Base-by-base conservation (phyloP, 768 basidiomycete species). In the Epithele typhae region DNA sequence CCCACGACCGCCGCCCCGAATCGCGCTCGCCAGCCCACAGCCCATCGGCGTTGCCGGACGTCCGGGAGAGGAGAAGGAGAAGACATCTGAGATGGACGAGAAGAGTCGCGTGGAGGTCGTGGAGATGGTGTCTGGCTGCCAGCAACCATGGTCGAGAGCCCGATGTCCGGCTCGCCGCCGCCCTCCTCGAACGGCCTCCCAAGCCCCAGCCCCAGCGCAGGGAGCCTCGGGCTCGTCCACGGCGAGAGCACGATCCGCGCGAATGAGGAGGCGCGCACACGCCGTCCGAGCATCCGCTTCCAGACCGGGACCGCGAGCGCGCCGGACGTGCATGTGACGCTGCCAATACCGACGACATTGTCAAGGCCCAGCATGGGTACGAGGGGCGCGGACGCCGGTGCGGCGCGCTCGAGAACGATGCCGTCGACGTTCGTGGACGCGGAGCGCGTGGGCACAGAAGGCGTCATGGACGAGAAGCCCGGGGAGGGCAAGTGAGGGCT, bases 341-440 rank as follows among this genome's bases (percentile, higher is more conserved):
- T 14, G 7, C 8, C 27, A 14, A 30, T 14, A 7, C 27, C 27
- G 7, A 14, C 27, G 27, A 30, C 27, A 14, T 14, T 30, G 7
- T 30, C 27, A 14, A 7, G 27, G 27, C 27, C 27, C 7, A 7
- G 8, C 7, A 30, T 30, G 27, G 27, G 27, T 7, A 7, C 27
- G 8, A 14, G 14, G 27, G 14, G 27, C 27, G 27, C 27, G 34
- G 51, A 45, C 4, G 51, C 40, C 9, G 42, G 40, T 14, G 50
- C 45, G 14, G 27, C 41, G 18, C 51, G 51, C n/a, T 43, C 51
- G 27, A 34, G 42, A 33, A 52, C 51, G 25, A 48, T 52, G 51
- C 51, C 51, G 5, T 17, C 34, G 5, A 21, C 32, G 3, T 52
- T 52, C 14, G 44, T 46, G 18, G 42, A 33, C 1, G 46, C 42